phyloP scores from a whole-genome alignment of 2,329 filamentous ascomycete genomes.

The Fusarium avenaceum region DNA sequence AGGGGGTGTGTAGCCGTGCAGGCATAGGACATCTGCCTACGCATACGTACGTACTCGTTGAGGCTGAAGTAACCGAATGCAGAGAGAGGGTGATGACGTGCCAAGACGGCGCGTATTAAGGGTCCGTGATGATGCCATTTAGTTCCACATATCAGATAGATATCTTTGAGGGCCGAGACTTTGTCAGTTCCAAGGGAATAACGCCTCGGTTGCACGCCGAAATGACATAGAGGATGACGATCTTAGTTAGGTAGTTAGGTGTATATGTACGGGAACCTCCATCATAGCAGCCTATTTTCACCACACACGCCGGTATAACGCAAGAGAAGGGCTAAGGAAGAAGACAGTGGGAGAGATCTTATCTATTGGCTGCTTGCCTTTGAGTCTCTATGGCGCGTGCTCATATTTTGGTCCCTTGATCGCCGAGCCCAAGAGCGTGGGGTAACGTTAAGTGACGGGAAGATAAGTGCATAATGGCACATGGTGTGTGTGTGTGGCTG shows the following conservation, averaged over 20 bases:
- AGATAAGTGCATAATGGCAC: constrained; percentile 7
- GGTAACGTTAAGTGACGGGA: constrained; percentile 13
- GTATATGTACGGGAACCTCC: neutral
- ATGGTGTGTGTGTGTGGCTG: constrained; percentile 13
- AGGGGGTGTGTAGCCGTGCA: neutral
- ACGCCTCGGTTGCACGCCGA: constrained; percentile 8
- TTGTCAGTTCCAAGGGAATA: constrained; percentile 10
- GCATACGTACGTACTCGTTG: constrained; percentile 23
- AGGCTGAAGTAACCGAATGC: constrained; percentile 23
- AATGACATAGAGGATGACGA: constrained; percentile 16
- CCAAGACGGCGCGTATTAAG: neutral
- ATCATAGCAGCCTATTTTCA: neutral
- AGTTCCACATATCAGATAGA: constrained; percentile 13
- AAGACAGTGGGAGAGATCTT: neutral
- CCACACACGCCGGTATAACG: neutral
- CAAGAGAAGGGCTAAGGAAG: too few species aligned
- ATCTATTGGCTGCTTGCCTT: constrained; percentile 26
- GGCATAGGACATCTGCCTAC: constrained; percentile 1
- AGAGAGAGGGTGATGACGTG: constrained; percentile 34
- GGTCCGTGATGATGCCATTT: constrained; percentile 4
- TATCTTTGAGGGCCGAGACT: constrained; percentile 20
- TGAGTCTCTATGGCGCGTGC: constrained; percentile 28
- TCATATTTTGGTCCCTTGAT: constrained; percentile 41
- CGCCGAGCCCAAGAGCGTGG: constrained; percentile 28
- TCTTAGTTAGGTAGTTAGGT: constrained; percentile 13